These are phyloP conservation scores for Ascodesmis nigricans DNA, from an alignment of 495 filamentous ascomycete genomes.

Conservation along the genomic window DNA sequence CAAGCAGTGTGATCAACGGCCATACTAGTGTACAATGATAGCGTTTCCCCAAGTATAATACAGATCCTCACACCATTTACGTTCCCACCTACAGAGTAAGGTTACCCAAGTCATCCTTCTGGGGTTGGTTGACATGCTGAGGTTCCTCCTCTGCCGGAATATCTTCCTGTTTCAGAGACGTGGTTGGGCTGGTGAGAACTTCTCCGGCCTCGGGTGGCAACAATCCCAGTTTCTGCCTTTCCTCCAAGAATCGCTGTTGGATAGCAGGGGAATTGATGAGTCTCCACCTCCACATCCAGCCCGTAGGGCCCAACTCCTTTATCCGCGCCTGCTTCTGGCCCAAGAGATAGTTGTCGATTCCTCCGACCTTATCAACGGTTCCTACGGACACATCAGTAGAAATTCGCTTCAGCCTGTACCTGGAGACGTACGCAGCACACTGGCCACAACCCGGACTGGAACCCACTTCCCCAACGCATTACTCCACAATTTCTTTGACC, in stretches of 20 bases:
- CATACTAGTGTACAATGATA: no score
- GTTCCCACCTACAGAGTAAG: no score
- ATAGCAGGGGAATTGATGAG: slow-evolving; percentile 39
- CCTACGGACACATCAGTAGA: slow-evolving; percentile 5
- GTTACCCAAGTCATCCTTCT: no score
- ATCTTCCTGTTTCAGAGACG: no score
- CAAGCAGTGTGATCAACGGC: no score
- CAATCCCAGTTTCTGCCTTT: slow-evolving; percentile 12
- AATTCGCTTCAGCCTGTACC: not conserved
- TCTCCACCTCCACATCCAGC: slow-evolving; percentile 70
- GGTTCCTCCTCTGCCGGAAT: no score
- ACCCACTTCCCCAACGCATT: slow-evolving; percentile 41
- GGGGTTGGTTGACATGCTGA: no score
- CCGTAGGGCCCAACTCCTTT: slow-evolving; percentile 63
- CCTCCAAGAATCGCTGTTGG: slow-evolving; percentile 7
- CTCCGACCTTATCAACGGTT: slow-evolving; percentile 69
- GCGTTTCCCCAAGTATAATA: no score
- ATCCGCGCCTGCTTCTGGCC: slow-evolving; percentile 49
- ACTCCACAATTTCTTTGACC: slow-evolving; percentile 51
- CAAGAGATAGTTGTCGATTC: slow-evolving; percentile 75
- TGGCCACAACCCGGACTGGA: slow-evolving; percentile 50
- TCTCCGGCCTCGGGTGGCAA: not conserved
- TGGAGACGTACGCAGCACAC: slow-evolving; percentile 35
- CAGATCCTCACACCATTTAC: no score
- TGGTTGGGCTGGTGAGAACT: no score